phyloP scores from a whole-genome alignment of 2,329 filamentous ascomycete genomes.

The Monilinia aucupariae region DNA sequence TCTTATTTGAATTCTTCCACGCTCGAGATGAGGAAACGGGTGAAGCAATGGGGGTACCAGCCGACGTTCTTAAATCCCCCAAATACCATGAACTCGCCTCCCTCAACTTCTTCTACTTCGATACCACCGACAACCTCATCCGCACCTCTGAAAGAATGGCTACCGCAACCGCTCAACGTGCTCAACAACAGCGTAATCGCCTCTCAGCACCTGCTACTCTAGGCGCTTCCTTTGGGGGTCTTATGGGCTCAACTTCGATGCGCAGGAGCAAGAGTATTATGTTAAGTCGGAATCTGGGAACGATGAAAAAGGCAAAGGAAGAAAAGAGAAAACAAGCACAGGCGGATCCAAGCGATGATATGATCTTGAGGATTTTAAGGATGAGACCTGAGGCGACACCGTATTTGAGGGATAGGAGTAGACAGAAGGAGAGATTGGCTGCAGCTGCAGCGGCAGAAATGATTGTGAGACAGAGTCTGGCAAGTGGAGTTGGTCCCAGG shows the following conservation, averaged over 20 bases:
- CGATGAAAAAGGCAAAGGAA: conserved; percentile 92
- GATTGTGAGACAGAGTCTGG: conserved; percentile 89
- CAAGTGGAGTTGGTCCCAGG: conserved; percentile 43
- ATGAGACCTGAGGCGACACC: conserved; percentile 87
- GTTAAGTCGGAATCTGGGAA: conserved; percentile 88
- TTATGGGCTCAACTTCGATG: conserved; percentile 64
- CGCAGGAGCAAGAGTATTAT: conserved; percentile 74
- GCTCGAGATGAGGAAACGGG: conserved; percentile 79
- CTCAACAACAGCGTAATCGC: conserved; percentile 68
- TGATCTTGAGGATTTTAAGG: conserved; percentile 89
- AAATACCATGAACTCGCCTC: conserved; percentile 98
- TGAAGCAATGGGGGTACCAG: conserved; percentile 79
- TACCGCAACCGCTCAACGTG: conserved; percentile 70
- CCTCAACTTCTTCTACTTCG: conserved; percentile 98
- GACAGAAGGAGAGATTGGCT: conserved; percentile 89
- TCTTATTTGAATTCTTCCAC: conserved; percentile 92
- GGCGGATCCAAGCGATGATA: conserved; percentile 94
- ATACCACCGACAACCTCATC: conserved; percentile 83
- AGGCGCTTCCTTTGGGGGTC: conserved; percentile 49
- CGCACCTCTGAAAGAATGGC: conserved; percentile 97
- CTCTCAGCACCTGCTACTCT: conserved; percentile 60
- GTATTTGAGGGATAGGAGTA: conserved; percentile 84
- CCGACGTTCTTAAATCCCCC: conserved; percentile 88
- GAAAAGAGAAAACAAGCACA: conserved; percentile 94
- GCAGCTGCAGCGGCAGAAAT: conserved; percentile 86